phyloP scores from a whole-genome alignment of 2,329 filamentous ascomycete genomes.

The Sporothrix pseudoabietina region DNA sequence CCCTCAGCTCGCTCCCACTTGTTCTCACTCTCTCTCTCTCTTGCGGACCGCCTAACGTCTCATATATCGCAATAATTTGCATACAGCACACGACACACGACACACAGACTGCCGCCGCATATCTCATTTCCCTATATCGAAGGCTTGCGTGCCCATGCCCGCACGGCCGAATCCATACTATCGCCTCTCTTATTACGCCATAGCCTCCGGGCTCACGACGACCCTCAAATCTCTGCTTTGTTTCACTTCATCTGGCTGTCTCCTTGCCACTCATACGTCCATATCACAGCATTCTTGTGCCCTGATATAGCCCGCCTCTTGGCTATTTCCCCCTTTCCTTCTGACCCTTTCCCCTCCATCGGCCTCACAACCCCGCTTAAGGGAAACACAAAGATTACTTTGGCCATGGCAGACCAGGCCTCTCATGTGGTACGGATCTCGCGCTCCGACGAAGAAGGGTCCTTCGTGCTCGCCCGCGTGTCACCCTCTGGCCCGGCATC shows the following conservation, averaged over 20 bases:
- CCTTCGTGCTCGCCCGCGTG: conserved; percentile 64
- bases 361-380: conserved; percentile 4
- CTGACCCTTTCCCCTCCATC: neutral
- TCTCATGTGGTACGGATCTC: conserved; percentile 59
- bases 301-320: conserved; percentile 22
- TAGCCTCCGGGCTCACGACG: conserved; percentile 16
- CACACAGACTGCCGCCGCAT: conserved; percentile 24
- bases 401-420: conserved; percentile 21
- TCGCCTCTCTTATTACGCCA: conserved; percentile 1
- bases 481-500: conserved; percentile 47
- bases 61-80: conserved; percentile 22
- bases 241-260: conserved; percentile 22
- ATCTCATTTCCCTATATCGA: neutral
- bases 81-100: conserved; percentile 6
- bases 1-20: neutral
- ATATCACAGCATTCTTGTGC: neutral
- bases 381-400: neutral
- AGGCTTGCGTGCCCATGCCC: neutral
- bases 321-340: neutral
- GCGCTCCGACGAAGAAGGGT: conserved; percentile 54
- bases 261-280: neutral
- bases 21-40: neutral
- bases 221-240: conserved; percentile 28
- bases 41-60: conserved; percentile 19
- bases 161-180: conserved; percentile 10